phyloP scores from a whole-genome alignment of 1,284 basidiomycete genomes.

The Neolentinus lepideus region DNA sequence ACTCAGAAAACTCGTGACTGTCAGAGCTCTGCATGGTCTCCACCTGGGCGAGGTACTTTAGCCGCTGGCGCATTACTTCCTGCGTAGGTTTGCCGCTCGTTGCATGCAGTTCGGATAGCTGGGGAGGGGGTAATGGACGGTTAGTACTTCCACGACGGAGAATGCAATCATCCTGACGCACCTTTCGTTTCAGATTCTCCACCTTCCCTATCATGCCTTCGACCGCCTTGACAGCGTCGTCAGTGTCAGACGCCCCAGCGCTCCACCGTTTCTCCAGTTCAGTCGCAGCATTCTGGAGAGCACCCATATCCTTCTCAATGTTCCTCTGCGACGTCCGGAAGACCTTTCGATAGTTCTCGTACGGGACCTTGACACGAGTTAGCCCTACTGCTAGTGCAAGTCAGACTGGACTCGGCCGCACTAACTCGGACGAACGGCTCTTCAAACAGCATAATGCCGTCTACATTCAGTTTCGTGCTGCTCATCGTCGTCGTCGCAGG shows the following conservation, averaged over 20 bases:
- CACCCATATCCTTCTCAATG: constrained; percentile 71
- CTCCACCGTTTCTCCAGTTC: constrained; percentile 45
- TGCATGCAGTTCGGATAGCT: constrained; percentile 69
- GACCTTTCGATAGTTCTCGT: constrained; percentile 80
- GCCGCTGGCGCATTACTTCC: constrained; percentile 63
- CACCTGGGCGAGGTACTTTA: constrained; percentile 59
- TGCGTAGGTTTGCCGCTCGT: constrained; percentile 60
- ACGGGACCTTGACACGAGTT: constrained; percentile 55
- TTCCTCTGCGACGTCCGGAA: constrained; percentile 76
- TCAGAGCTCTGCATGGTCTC: constrained; percentile 47
- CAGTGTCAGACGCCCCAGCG: constrained; percentile 29
- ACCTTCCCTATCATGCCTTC: constrained; percentile 73
- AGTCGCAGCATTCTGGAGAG: constrained; percentile 45
- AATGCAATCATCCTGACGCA: constrained; percentile 21
- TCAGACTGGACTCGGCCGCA: constrained; percentile 9
- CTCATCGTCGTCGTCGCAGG: constrained; percentile 24
- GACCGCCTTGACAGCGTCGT: constrained; percentile 54
- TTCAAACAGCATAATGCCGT: constrained; percentile 82
- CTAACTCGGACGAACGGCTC: constrained; percentile 77
- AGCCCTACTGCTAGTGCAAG: constrained; percentile 8
- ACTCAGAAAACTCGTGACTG: constrained; percentile 58
- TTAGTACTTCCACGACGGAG: background rate
- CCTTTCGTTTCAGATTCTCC: constrained; percentile 78
- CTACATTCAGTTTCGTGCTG: constrained; percentile 46
- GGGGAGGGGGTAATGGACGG: background rate